Conservation (phyloP, 768 basidiomycete species). For the Terana coerulea region DNA sequence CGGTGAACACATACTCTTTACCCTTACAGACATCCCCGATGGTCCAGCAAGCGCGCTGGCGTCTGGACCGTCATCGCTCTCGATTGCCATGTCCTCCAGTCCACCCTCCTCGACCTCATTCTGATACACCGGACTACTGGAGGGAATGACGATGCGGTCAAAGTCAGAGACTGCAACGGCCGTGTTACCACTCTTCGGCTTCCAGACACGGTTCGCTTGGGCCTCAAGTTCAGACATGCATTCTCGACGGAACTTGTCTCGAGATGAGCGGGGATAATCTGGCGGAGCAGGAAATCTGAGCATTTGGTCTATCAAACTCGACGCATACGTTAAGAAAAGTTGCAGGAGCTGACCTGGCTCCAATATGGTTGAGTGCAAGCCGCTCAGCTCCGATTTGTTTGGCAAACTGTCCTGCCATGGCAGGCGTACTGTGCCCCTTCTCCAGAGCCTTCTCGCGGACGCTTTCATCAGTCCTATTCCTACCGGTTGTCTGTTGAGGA, state of each 20-base stretch:
- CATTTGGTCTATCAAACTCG: not conserved
- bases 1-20: not conserved
- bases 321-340: not conserved
- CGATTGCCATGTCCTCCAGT: no score
- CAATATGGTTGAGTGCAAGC: conserved; percentile 77
- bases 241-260: conserved; percentile 17
- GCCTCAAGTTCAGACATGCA: conserved; percentile 28
- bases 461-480: conserved; percentile 34
- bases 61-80: not conserved
- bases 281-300: conserved; percentile 25
- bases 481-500: conserved; percentile 39
- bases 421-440: conserved; percentile 76
- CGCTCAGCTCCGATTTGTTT: conserved; percentile 51
- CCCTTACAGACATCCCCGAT: not conserved
- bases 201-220: conserved; percentile 27
- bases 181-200: conserved; percentile 23
- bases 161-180: conserved; percentile 59
- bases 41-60: not conserved
- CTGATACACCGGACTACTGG: not conserved
- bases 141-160: conserved; percentile 15
- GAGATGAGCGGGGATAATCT: not conserved
- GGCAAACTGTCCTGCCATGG: conserved; percentile 77
- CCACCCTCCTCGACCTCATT: not conserved
- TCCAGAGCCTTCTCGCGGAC: conserved; percentile 43
- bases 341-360: conserved; percentile 46